These are phyloP conservation scores for Chalaropsis ovoidea DNA, from an alignment of 2,329 filamentous ascomycete species.

Conservation along the genomic window DNA sequence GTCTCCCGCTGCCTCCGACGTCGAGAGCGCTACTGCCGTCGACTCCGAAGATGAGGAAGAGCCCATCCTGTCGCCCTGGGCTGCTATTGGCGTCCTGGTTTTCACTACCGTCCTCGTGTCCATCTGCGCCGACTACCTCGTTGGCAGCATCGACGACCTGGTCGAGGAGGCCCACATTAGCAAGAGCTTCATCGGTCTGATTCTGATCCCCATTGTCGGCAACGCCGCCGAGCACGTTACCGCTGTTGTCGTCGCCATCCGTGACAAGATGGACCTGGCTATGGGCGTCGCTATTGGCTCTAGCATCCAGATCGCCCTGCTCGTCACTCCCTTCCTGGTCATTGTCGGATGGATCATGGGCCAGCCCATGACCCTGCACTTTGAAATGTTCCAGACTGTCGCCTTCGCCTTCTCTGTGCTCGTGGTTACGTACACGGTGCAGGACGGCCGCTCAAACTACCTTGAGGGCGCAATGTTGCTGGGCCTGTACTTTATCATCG, in stretches of 20 bases:
- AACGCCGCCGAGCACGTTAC: conserved; percentile 76
- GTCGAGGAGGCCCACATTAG: conserved; percentile 61
- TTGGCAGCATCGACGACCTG: conserved; percentile 63
- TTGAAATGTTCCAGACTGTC: conserved; percentile 81
- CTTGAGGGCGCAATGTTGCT: conserved; percentile 63
- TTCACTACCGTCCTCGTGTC: conserved; percentile 60
- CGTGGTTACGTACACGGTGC: conserved; percentile 65
- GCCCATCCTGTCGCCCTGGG: conserved; percentile 49
- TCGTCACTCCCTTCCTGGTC: conserved; percentile 71
- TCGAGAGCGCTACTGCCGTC: conserved; percentile 37
- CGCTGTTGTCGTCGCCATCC: conserved; percentile 65
- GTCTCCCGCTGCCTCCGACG: conserved; percentile 24
- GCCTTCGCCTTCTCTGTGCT: conserved; percentile 66
- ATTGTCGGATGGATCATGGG: conserved; percentile 70
- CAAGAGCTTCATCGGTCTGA: conserved; percentile 71
- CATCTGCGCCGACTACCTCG: conserved; percentile 65
- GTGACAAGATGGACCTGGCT: conserved; percentile 64
- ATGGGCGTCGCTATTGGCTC: conserved; percentile 75
- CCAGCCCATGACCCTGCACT: conserved; percentile 65
- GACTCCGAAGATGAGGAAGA: conserved; percentile 31
- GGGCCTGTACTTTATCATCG: conserved; percentile 49
- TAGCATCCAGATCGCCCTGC: conserved; percentile 71
- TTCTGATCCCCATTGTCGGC: conserved; percentile 68
- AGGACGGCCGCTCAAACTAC: conserved; percentile 77
- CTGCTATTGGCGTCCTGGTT: conserved; percentile 57